Evolutionary conservation across 2,329 filamentous ascomycete species (phyloP), one percentile per base, ranked within the genome.

Genomic region (Pseudogymnoascus sp.): DNA sequence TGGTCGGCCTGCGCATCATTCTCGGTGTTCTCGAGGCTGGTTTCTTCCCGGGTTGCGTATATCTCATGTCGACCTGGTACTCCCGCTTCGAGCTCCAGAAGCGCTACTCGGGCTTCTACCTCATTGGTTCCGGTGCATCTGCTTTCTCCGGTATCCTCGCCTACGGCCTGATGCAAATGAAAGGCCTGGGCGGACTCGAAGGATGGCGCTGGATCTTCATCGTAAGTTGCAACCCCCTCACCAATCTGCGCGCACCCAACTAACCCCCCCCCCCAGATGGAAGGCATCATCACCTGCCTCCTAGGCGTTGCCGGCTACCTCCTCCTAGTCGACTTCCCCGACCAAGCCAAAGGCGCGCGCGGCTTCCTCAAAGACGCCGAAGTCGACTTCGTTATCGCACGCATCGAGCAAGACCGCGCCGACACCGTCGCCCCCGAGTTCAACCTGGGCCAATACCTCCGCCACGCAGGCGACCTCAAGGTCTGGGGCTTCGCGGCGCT

Each of bases 141-240:
- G 88, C 85, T 1, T 87, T 88, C 68, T 79, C 85, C 0, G 87
- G 88, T 63, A 86, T 92, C 57, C 78, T 92, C 1, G 86, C 89
- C 11, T 91, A 85, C 63, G 89, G 88, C 4, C 78, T 87, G 69
- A 78, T 76, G 78, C 77, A 74, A 31, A 72, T 79, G 75, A 64
- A 75, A 14, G 76, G 75, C 10, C 63, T 72, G 1, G 68, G 43
- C 4, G 65, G 65, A 23, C 62, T 69, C 2, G 74, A 74, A 2
- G 85, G 85, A 43, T 89, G 86, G 85, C 77, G 83, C 21, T 88
- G 85, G 85, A 87, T 87, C 72, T 87, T 87, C 72, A 81, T 73
- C 21, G 63, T 66, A 19, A 65, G 64, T 13, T 13, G 23, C 25
- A 14, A 41, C n/a, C 34, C 8, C 23, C 13, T 2, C 6, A 37